Evolutionary conservation across 2,329 filamentous ascomycete genomes (phyloP).

Genomic region (Fonsecaea pedrosoi): DNA sequence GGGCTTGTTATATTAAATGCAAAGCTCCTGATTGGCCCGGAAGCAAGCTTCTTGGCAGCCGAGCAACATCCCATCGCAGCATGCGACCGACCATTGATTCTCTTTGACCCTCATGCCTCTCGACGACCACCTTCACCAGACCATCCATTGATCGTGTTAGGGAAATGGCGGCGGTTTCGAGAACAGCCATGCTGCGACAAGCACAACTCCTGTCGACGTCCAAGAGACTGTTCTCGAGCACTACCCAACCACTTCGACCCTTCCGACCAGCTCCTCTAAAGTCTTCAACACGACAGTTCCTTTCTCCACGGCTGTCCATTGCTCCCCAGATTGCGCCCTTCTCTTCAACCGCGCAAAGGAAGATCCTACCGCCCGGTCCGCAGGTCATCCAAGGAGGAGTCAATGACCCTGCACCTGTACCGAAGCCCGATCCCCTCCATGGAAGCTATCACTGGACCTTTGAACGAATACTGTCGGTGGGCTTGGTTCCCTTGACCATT

Average conservation of each 20-base stretch:
- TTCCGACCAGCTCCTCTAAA: slow-evolving; percentile 33
- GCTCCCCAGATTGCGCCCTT: slow-evolving; percentile 72
- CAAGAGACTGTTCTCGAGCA: slow-evolving; percentile 29
- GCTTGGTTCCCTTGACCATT: slow-evolving; percentile 83
- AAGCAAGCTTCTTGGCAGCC: slow-evolving; percentile 13
- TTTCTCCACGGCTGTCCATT: slow-evolving; percentile 25
- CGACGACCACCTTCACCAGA: slow-evolving; percentile 15
- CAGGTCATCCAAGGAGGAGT: slow-evolving; percentile 79
- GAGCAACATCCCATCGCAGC: slow-evolving; percentile 17
- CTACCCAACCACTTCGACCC: slow-evolving; percentile 32
- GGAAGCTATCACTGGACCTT: slow-evolving; percentile 99
- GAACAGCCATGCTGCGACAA: slow-evolving; percentile 35
- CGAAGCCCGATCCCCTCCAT: slow-evolving; percentile 74
- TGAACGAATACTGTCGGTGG: slow-evolving; percentile 79
- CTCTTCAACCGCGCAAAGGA: slow-evolving; percentile 78
- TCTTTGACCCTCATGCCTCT: slow-evolving; percentile 13
- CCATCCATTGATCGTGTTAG: slow-evolving; percentile 8
- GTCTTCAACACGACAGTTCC: slow-evolving; percentile 20
- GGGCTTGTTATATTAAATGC: slow-evolving; percentile 14
- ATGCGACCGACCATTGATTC: slow-evolving; percentile 19
- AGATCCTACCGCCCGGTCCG: slow-evolving; percentile 81
- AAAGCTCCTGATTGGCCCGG: slow-evolving; percentile 26
- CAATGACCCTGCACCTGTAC: slow-evolving; percentile 84
- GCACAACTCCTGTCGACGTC: slow-evolving; percentile 32
- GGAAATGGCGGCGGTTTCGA: slow-evolving; percentile 35